Evolutionary conservation across 208 protist species (phyloP), one percentile per base, ranked within the genome.

Genomic region (Trypanosoma boissoni): DNA sequence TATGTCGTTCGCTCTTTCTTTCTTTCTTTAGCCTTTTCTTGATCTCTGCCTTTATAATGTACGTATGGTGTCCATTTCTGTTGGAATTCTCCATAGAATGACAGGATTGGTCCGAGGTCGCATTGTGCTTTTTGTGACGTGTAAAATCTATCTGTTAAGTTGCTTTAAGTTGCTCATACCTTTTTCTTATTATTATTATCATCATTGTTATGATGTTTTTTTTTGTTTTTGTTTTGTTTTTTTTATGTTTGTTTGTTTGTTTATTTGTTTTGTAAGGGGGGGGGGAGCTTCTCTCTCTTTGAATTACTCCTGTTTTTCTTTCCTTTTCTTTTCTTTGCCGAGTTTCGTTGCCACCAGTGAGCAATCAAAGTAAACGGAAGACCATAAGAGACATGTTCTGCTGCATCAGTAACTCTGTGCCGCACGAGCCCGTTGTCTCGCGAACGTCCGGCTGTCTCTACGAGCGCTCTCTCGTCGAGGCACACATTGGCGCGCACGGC

Each of bases 401-500:
- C 66, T 77, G 76, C 46, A 89, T 97, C 32, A 81, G 69, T 42
- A 86, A 96, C 42, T 60, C 78, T 23, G 68, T 92, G 28, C 83
- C 96, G 16, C 64, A 88, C 42, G 85, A 98, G 51, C 97, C 98
- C n/a, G 98, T 99, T 23, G 83, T 99, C 10, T 97, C 94, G 9
- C 68, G 65, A 16, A 86, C 87, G 29, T 88, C 83, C 20, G 98
- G 98, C 32, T 88, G 92, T 58, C 58, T 99, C 20, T 99, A 98
- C 75, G 98, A 99, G 74, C 75, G 88, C 28, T 68, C 83, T 16
- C 78, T 98, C 16, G 88, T 99, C 42, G 90, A 98, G 68, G 91
- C 91, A 60, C 97, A 98, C 72, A 72, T 99, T 26, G 83, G 88
- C 18, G 78, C 92, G 64, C 45, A 97, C 81, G 74, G 93, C 21